Evolutionary conservation across 1,284 basidiomycete species (phyloP).

Genomic region (Agroathelia rolfsii): DNA sequence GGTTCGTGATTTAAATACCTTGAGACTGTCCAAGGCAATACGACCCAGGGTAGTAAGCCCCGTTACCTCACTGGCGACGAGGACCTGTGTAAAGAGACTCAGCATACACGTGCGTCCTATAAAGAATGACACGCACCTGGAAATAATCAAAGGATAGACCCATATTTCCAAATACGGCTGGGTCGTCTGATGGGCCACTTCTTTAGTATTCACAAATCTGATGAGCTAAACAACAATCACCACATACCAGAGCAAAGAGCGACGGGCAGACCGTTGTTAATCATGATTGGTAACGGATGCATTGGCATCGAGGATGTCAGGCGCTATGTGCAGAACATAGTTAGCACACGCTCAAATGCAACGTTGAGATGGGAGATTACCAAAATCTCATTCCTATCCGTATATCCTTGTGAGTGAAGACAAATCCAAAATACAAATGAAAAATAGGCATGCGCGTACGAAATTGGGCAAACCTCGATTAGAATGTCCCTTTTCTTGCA

Average conservation of each 20-base stretch:
- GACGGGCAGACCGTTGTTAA: conserved; percentile 63
- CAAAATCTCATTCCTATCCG: conserved; percentile 60
- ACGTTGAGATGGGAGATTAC: conserved; percentile 26
- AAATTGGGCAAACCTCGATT: conserved; percentile 65
- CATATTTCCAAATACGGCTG: conserved; percentile 68
- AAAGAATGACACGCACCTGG: conserved; percentile 33
- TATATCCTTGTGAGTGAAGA: conserved; percentile 1
- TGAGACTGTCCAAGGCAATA: conserved; percentile 54
- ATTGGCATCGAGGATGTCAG: conserved; percentile 66
- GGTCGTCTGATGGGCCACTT: too few relatives aligned
- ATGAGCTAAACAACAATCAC: too few relatives aligned
- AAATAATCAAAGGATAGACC: conserved; percentile 66
- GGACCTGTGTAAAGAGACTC: conserved; percentile 36
- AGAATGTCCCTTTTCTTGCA: conserved; percentile 56
- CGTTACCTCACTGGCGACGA: conserved; percentile 55
- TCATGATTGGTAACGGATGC: conserved; percentile 56
- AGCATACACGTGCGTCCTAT: background rate
- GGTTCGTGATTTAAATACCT: conserved; percentile 33
- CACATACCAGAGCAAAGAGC: conserved; percentile 61
- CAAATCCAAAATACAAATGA: conserved; percentile 7
- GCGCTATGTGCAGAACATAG: conserved; percentile 30
- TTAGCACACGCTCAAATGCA: background rate
- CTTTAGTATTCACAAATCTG: too few relatives aligned
- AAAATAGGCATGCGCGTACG: conserved; percentile 31
- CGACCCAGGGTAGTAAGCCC: conserved; percentile 50